Conservation (phyloP, 495 filamentous ascomycete genomes). For the Penicillium canescens region DNA sequence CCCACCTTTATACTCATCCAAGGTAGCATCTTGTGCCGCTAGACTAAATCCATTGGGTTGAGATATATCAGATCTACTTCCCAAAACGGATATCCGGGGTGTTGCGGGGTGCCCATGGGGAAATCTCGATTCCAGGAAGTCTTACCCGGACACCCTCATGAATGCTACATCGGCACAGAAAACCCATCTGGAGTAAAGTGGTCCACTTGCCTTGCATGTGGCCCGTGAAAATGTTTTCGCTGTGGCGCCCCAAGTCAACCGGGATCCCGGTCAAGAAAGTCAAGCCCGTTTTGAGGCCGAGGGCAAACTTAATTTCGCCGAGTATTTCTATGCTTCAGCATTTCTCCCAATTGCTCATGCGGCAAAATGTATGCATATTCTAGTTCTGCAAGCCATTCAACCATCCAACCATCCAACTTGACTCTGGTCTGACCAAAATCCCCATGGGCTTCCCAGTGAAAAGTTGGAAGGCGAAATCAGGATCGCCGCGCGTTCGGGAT, state of each 20-base stretch:
- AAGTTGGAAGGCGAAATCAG: background rate
- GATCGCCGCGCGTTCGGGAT: background rate
- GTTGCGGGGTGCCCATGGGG: constrained; percentile 3
- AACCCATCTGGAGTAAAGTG: background rate
- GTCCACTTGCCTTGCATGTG: background rate
- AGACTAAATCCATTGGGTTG: background rate
- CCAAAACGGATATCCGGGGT: constrained; percentile 5
- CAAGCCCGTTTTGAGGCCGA: background rate
- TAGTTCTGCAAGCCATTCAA: background rate
- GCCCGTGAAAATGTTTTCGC: background rate
- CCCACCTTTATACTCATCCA: constrained; percentile 1
- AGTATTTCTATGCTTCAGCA: background rate
- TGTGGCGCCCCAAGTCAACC: background rate
- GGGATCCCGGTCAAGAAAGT: background rate
- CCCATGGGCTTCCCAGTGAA: background rate
- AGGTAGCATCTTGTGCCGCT: too few species aligned
- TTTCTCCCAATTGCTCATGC: too few species aligned
- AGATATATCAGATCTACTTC: constrained; percentile 13
- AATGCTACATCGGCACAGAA: background rate
- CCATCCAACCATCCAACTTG: background rate
- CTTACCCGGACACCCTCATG: background rate
- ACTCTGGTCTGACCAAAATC: background rate
- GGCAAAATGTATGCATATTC: too few species aligned
- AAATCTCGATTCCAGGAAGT: background rate
- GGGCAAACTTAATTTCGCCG: background rate